Evolutionary conservation across 805 yeast genomes (phyloP).

Genomic region (Millerozyma miso): DNA sequence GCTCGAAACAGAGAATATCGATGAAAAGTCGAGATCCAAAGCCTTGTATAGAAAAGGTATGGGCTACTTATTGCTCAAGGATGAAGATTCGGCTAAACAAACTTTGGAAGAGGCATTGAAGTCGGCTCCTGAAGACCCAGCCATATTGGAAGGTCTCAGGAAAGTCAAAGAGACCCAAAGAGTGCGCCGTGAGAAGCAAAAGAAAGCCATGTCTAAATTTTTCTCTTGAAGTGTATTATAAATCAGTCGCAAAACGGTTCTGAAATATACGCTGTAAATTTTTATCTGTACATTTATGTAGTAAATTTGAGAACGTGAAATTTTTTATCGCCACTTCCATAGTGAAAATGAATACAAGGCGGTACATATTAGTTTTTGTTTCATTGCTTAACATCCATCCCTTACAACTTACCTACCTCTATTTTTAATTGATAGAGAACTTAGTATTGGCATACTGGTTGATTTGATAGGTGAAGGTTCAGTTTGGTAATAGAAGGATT

Average conservation of each 20-base stretch:
- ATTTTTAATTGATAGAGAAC: slow-evolving; percentile 2
- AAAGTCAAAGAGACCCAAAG: slow-evolving; percentile 53
- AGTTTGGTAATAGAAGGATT: slow-evolving; percentile 2
- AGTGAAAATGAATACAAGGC: slow-evolving; percentile 1
- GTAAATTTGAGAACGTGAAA: slow-evolving; percentile 8
- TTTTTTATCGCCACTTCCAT: slow-evolving; percentile 12
- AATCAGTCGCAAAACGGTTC: background rate
- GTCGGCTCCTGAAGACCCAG: slow-evolving; percentile 67
- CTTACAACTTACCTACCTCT: slow-evolving; percentile 2
- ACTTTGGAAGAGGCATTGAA: slow-evolving; percentile 64
- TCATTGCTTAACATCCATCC: slow-evolving; percentile 1
- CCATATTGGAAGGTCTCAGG: slow-evolving; percentile 58
- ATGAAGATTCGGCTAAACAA: slow-evolving; percentile 64
- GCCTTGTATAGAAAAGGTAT: slow-evolving; percentile 83
- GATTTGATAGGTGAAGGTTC: background rate
- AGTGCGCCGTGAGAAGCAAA: slow-evolving; percentile 60
- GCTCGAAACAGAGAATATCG: slow-evolving; percentile 53
- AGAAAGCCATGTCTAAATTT: slow-evolving; percentile 70
- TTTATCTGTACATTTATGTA: background rate
- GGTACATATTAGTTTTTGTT: background rate
- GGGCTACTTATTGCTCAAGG: slow-evolving; percentile 60
- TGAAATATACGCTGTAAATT: background rate
- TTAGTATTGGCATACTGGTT: background rate
- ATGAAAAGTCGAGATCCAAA: slow-evolving; percentile 70
- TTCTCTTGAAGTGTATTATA: slow-evolving; percentile 27